Evolutionary conservation across 2,329 filamentous ascomycete species (phyloP).

Genomic region (Trichophyton rubrum): DNA sequence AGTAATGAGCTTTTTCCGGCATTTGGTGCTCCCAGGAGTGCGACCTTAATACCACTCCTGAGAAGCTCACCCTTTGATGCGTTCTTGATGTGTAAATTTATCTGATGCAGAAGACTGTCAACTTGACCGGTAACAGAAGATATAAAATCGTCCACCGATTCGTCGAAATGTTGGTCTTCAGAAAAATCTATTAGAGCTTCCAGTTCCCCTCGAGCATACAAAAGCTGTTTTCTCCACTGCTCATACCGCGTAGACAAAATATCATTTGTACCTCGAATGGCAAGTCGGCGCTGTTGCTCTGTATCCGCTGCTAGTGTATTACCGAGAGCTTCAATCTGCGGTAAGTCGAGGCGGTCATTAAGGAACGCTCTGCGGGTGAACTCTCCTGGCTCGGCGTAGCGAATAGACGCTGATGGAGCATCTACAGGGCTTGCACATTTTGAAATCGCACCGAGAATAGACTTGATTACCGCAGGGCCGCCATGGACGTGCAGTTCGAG

Average conservation of each 20-base stretch:
- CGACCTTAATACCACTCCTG: conserved; percentile 71
- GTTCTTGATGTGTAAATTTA: conserved; percentile 60
- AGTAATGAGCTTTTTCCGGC: conserved; percentile 89
- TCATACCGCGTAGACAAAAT: conserved; percentile 66
- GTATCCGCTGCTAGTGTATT: conserved; percentile 57
- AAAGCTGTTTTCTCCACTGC: conserved; percentile 60
- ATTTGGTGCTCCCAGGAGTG: conserved; percentile 82
- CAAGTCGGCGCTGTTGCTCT: conserved; percentile 81
- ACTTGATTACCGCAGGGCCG: conserved; percentile 74
- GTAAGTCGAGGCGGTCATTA: conserved; percentile 71
- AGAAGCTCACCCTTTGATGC: conserved; percentile 73
- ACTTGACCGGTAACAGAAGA: conserved; percentile 56
- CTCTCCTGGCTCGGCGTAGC: conserved; percentile 88
- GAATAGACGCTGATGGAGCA: conserved; percentile 35
- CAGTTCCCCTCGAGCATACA: conserved; percentile 76
- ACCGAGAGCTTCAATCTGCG: conserved; percentile 59
- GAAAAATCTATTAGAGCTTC: conserved; percentile 95
- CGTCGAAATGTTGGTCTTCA: conserved; percentile 94
- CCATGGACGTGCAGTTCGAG: conserved; percentile 93
- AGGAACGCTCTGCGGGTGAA: conserved; percentile 89
- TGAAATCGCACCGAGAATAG: conserved; percentile 67
- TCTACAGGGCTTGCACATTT: conserved; percentile 15
- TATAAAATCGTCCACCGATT: conserved; percentile 62
- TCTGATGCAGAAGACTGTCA: conserved; percentile 45
- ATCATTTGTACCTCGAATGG: conserved; percentile 64